These are phyloP conservation scores for Tilletia indica DNA, from an alignment of 1,284 basidiomycete genomes.

Conservation along the genomic window DNA sequence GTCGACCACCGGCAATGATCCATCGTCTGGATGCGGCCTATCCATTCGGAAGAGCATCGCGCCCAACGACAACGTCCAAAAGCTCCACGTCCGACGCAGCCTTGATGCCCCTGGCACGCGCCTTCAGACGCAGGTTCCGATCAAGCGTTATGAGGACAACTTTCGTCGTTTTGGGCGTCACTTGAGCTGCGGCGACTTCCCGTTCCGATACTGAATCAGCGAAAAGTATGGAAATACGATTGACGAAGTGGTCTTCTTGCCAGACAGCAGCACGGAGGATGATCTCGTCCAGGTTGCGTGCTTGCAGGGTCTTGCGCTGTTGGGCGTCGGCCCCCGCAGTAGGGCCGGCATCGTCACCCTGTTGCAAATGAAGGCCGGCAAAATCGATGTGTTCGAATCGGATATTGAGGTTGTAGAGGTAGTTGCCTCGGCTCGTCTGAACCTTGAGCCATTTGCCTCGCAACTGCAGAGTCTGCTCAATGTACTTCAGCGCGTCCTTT, in stretches of 20 bases:
- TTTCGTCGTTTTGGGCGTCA: constrained; percentile 65
- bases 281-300: constrained; percentile 87
- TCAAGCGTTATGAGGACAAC: constrained; percentile 87
- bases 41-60: constrained; percentile 1
- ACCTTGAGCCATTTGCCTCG: constrained; percentile 80
- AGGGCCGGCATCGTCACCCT: constrained; percentile 16
- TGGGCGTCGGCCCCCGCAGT: neutral
- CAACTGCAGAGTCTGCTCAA: constrained; percentile 71
- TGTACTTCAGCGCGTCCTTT: constrained; percentile 69
- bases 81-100: constrained; percentile 11
- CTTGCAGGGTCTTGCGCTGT: constrained; percentile 57
- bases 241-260: constrained; percentile 88
- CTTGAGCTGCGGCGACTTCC: constrained; percentile 46
- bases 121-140: constrained; percentile 66
- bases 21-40: neutral
- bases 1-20: too few relatives aligned
- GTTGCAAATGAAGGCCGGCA: constrained; percentile 19
- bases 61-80: constrained; percentile 6
- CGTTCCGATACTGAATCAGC: constrained; percentile 36
- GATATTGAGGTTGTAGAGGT: constrained; percentile 77
- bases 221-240: constrained; percentile 71
- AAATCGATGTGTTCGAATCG: constrained; percentile 84
- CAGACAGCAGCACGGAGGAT: constrained; percentile 86
- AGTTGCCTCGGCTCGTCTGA: constrained; percentile 91
- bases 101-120: constrained; percentile 68